Base-by-base conservation (phyloP, 2,329 filamentous ascomycete species). In the Trichoderma simmonsii region DNA sequence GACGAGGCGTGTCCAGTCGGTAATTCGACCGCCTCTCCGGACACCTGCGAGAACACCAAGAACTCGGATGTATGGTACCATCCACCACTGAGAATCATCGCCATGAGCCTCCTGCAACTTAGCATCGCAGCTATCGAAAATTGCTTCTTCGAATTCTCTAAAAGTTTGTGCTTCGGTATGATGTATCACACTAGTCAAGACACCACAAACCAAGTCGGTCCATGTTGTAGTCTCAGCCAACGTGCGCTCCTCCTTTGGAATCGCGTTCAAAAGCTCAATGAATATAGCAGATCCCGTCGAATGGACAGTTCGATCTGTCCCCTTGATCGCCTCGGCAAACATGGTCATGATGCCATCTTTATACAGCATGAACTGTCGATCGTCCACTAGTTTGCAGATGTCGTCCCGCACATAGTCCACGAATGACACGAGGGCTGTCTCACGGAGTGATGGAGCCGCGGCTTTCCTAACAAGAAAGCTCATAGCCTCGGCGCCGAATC, bases 381-480 rank as follows among this genome's bases (percentile, higher is more conserved):
- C 85, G n/a, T 85, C 86, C 36, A 81, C 82, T 68, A 85, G 81
- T 43, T 82, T 84, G 64, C 86, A 76, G 65, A 97, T 84, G 77
- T 97, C 93, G 12, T 88, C 82, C 64, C 93, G 88, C 1, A 92
- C 90, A 80, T 94, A 91, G 14, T 87, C 84, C 2, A 97, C 83
- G n/a, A 98, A 90, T 14, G 86, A 82, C 14, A 88, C 85, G 43
- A 99, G 85, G 0, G 94, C 89, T 30, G 86, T 88, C 75, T 95
- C 92, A 75, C 93, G 90, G 74, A 93, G 89, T 70, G 93, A 93
- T 3, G 90, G 88, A 18, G 92, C 88, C 2, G 92, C 95, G 7
- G 95, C 92, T 83, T 98, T 98, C 78, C 94, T 92, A 24, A 99
- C 87, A 24, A 99, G 85, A 78, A 98, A 99, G 75, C 95, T 97